Evolutionary conservation across 805 yeast species (phyloP).

Genomic region (Saturnispora silvae): DNA sequence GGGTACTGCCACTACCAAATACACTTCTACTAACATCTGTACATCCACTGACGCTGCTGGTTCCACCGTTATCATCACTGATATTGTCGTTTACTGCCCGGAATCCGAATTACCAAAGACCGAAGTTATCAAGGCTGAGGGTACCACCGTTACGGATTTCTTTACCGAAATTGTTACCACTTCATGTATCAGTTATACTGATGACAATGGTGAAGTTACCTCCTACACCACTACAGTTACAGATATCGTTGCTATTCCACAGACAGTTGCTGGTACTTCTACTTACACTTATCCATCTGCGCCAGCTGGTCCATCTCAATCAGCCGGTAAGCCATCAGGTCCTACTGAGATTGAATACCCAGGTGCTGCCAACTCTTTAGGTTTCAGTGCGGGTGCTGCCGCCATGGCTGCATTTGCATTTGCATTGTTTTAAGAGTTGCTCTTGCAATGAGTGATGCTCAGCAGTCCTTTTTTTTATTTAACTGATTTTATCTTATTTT

Average conservation of each 20-base stretch:
- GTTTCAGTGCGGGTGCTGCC: too few relatives aligned
- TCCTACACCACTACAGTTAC: background rate
- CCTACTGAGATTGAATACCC: background rate
- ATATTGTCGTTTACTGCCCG: conserved; percentile 1
- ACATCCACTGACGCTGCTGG: background rate
- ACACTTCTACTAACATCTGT: background rate
- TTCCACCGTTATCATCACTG: background rate
- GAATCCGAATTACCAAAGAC: background rate
- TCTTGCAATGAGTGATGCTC: too few relatives aligned
- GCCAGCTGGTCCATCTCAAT: background rate
- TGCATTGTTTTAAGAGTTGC: too few relatives aligned
- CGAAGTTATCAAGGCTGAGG: background rate
- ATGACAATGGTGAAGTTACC: conserved; percentile 3
- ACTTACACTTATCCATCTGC: background rate
- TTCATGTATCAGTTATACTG: background rate
- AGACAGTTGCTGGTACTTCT: background rate
- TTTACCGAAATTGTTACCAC: background rate
- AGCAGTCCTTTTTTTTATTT: too few relatives aligned
- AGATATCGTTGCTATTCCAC: background rate
- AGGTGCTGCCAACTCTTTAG: background rate
- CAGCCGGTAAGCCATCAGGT: background rate
- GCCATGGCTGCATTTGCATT: too few relatives aligned
- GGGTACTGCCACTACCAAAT: background rate
- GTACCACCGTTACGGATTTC: background rate
- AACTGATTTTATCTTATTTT: too few relatives aligned